These are phyloP conservation scores for Jimgerdemannia flammicorona DNA, from an alignment of 192 early-diverging fungal genomes.

Conservation along the genomic window DNA sequence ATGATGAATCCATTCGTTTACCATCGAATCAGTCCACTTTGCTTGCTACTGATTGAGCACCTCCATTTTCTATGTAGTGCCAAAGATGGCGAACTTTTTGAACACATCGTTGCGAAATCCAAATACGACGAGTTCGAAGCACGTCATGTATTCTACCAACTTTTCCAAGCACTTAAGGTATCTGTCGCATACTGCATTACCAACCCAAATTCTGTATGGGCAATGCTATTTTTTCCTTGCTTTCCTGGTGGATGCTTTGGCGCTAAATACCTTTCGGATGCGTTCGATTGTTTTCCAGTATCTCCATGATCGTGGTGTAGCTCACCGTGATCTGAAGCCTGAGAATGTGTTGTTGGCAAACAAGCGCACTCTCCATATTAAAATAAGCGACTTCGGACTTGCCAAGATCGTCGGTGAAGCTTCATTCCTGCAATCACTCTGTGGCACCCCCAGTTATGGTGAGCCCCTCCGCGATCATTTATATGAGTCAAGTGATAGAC, in stretches of 20 bases:
- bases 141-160: slow-evolving; percentile 72
- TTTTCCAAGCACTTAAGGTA: slow-evolving; percentile 69
- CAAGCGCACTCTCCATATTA: slow-evolving; percentile 54
- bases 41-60: no score
- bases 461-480: neutral
- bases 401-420: slow-evolving; percentile 49
- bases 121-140: slow-evolving; percentile 75
- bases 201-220: neutral
- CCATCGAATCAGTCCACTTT: neutral
- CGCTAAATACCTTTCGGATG: no score
- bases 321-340: slow-evolving; percentile 91
- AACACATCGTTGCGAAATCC: slow-evolving; percentile 76
- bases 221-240: neutral
- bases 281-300: slow-evolving; percentile 43
- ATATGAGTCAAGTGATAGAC: neutral
- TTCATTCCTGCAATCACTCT: slow-evolving; percentile 46
- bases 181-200: neutral
- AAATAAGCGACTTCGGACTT: slow-evolving; percentile 92
- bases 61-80: slow-evolving; percentile 39
- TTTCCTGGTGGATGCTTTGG: no score
- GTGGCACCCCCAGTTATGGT: slow-evolving; percentile 86
- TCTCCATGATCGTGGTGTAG: slow-evolving; percentile 80
- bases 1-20: neutral
- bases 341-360: slow-evolving; percentile 63
- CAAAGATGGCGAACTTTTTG: slow-evolving; percentile 90